Evolutionary conservation across 2,329 filamentous ascomycete species (phyloP), one percentile per base, ranked within the genome.

Genomic region (Colletotrichum destructivum): DNA sequence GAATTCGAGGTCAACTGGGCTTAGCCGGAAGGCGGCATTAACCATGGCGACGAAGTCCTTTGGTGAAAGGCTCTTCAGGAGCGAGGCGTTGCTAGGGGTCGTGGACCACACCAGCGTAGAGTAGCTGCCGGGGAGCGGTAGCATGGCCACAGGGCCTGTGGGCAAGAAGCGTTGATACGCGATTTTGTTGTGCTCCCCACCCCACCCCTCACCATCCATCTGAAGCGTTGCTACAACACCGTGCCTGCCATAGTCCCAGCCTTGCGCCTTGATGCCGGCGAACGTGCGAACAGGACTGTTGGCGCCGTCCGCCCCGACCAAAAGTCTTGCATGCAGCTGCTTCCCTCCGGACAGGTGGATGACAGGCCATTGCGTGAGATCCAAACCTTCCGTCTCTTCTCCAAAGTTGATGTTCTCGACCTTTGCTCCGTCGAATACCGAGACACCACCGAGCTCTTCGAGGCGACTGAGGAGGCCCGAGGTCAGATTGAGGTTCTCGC

Each of bases 111-210:
- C 96, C 5, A 99, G 86, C 0, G 94, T 95, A 5, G 95, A 92
- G 79, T 90, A 89, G 74, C 93, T 93, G 23, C 93, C 93, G 0
- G 96, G 96, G 11, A 99, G 85, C 1, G 96, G 96, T 1, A 99
- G 89, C 84, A 98, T 91, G 21, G 96, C 96, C 62, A 98, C 90
- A 0, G 96, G 96, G 0, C 96, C 96, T 0, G 94, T 94, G 4
- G 96, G 96, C 16, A 99, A 86, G 84, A 99, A 99, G 66, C 96
- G 91, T 83, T 99, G 96, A 81, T 98, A 99, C 35, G 96, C 96
- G 60, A 92, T 94, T 79, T 93, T 94, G 77, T 79, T 84, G 60
- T 85, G 83, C 18, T 86, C 83, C 38, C 87, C 86, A 44, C 84
- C 86, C 83, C 86, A 88, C 46, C 88, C 88, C 57, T 85, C 83